Evolutionary conservation across 305 asterid genomes (phyloP).

Genomic region (Fraxinus baroniana): DNA sequence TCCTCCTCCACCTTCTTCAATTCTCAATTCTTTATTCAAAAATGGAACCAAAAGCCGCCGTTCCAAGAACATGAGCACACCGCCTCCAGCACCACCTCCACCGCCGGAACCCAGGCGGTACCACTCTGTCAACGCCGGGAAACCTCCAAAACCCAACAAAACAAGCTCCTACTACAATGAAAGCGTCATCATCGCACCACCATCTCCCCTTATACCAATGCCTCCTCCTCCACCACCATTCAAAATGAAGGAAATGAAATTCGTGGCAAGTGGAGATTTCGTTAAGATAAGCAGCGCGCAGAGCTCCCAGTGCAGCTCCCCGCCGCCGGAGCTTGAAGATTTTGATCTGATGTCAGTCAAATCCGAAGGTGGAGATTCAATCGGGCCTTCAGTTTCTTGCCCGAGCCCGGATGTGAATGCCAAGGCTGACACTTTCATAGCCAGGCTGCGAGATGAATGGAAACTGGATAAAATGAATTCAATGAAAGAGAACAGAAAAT

Average conservation of each 20-base stretch:
- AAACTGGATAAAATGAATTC: conserved; percentile 73
- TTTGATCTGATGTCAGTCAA: conserved; percentile 45
- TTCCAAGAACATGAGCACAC: conserved; percentile 30
- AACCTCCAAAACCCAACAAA: conserved; percentile 67
- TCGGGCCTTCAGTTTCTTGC: conserved; percentile 53
- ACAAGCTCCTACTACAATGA: conserved; percentile 35
- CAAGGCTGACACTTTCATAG: conserved; percentile 75
- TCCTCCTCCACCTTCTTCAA: conserved; percentile 59
- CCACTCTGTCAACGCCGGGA: conserved; percentile 29
- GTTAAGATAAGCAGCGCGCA: conserved; percentile 52
- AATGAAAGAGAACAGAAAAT: conserved; percentile 34
- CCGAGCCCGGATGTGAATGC: conserved; percentile 92
- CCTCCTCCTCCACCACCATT: conserved; percentile 79
- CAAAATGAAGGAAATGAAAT: conserved; percentile 50
- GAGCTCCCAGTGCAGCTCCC: conserved; percentile 71
- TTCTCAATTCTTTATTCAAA: conserved; percentile 54
- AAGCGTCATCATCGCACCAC: conserved; percentile 42
- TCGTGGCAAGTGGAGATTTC: conserved; percentile 56
- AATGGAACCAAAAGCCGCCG: conserved; percentile 61
- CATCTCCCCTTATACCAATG: conserved; percentile 61
- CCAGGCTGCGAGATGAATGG: conserved; percentile 78
- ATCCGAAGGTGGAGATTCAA: conserved; percentile 52
- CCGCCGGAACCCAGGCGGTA: conserved; percentile 14
- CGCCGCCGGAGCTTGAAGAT: conserved; percentile 74
- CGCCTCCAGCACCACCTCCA: conserved; percentile 39